Evolutionary conservation across 345 rosid species (phyloP).

Genomic region (Streptanthus diversifolius): DNA sequence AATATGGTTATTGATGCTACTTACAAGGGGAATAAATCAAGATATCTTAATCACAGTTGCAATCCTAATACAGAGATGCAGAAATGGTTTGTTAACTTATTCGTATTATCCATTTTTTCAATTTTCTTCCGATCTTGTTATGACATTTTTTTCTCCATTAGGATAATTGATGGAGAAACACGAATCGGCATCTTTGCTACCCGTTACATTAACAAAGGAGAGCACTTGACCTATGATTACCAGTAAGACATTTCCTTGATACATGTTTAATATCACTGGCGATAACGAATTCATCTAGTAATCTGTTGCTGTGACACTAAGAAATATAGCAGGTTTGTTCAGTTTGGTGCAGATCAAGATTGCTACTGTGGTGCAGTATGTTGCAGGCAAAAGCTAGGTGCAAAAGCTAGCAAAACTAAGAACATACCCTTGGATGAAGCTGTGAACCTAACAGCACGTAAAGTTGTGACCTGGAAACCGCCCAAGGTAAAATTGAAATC

Average conservation of each 20-base stretch:
- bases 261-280: not conserved
- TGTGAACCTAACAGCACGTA: slow-evolving; percentile 55
- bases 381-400: slow-evolving; percentile 84
- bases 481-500: slow-evolving; percentile 47
- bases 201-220: slow-evolving; percentile 71
- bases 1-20: slow-evolving; percentile 98
- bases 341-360: slow-evolving; percentile 97
- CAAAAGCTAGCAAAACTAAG: slow-evolving; percentile 63
- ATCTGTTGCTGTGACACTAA: slow-evolving; percentile 37
- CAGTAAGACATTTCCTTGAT: slow-evolving; percentile 53
- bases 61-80: slow-evolving; percentile 95
- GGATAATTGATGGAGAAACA: slow-evolving; percentile 98
- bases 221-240: slow-evolving; percentile 91
- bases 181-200: slow-evolving; percentile 91
- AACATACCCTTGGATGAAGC: slow-evolving; percentile 54
- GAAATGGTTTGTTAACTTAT: slow-evolving; percentile 57
- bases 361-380: slow-evolving; percentile 78
- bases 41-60: slow-evolving; percentile 96
- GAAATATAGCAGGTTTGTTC: slow-evolving; percentile 84
- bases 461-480: slow-evolving; percentile 60
- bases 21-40: slow-evolving; percentile 89
- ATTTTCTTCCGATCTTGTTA: not conserved
- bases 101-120: not conserved
- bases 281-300: not conserved
- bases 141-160: slow-evolving; percentile 17